A percentile compares a stretch with the other conserved stretches of the same genome.
These are phyloP conservation scores for Boletus sp. DNA, from an alignment of 768 basidiomycete species.

Conservation along the genomic window DNA sequence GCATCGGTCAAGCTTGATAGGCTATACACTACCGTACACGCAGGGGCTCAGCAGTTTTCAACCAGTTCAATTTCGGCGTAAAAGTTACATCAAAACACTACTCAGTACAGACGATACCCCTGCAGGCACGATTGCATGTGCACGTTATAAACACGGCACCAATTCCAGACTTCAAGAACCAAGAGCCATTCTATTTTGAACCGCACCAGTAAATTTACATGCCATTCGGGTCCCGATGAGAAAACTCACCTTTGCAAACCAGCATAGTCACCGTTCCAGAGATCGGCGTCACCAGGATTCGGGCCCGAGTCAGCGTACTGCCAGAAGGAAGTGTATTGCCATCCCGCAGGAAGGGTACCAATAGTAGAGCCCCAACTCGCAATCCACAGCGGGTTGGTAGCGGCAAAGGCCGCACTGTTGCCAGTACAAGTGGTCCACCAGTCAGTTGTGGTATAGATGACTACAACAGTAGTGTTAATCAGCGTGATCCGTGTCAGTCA, in stretches of 20 bases:
- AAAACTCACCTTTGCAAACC: slow-evolving; percentile 37
- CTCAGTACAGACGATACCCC: background rate
- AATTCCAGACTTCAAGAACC: slow-evolving; percentile 4
- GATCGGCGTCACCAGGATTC: slow-evolving; percentile 56
- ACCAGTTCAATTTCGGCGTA: background rate
- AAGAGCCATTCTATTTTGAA: slow-evolving; percentile 18
- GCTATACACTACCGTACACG: background rate
- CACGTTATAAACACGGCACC: background rate
- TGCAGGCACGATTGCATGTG: background rate
- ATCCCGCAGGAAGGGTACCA: slow-evolving; percentile 59
- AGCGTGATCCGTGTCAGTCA: slow-evolving; percentile 1
- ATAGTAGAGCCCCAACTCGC: slow-evolving; percentile 48
- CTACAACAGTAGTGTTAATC: slow-evolving; percentile 23
- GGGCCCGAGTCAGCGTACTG: slow-evolving; percentile 54
- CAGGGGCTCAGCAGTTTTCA: background rate
- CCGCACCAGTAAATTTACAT: background rate
- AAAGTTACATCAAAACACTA: background rate
- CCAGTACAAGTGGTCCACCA: slow-evolving; percentile 72
- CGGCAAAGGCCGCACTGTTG: slow-evolving; percentile 48
- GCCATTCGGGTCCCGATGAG: background rate
- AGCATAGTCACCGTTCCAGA: slow-evolving; percentile 51
- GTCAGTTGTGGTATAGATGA: slow-evolving; percentile 60
- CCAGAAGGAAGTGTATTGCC: slow-evolving; percentile 56
- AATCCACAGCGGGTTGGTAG: slow-evolving; percentile 58
- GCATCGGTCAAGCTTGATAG: background rate